Evolutionary conservation across 1,284 basidiomycete genomes (phyloP).

Genomic region (Melampsora larici-populina): DNA sequence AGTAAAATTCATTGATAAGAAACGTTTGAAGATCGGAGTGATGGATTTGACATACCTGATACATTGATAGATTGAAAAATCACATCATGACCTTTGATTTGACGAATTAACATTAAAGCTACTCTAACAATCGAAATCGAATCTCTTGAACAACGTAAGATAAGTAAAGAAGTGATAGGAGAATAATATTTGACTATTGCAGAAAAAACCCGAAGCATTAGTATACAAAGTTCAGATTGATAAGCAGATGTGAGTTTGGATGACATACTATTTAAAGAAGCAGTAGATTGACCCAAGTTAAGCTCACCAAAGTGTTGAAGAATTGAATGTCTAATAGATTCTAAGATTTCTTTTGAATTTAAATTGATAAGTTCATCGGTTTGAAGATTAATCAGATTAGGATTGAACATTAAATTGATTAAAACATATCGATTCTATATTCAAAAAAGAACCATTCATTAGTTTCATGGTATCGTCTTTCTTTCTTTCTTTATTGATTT

Average conservation of each 20-base stretch:
- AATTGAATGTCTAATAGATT: background rate
- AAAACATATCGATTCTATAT: background rate
- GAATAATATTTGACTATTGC: slow-evolving; percentile 3
- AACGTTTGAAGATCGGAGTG: too few relatives aligned
- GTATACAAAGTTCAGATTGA: background rate
- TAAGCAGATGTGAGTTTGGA: too few relatives aligned
- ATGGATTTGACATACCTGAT: background rate
- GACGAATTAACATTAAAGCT: background rate
- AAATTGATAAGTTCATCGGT: too few relatives aligned
- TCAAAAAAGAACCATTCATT: background rate
- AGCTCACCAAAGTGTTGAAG: background rate
- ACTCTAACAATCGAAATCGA: background rate
- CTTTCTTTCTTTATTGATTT: background rate
- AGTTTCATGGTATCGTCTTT: background rate
- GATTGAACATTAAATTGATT: background rate
- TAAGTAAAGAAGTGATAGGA: background rate
- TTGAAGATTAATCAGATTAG: too few relatives aligned
- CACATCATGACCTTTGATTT: background rate
- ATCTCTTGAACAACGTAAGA: background rate
- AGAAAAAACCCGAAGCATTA: too few relatives aligned
- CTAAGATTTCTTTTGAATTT: background rate
- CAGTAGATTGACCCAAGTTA: background rate
- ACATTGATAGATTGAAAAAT: background rate
- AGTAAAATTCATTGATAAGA: background rate
- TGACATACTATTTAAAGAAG: background rate